These are phyloP conservation scores for Penicillium coprophilum DNA, from an alignment of 495 filamentous ascomycete genomes.

Conservation along the genomic window DNA sequence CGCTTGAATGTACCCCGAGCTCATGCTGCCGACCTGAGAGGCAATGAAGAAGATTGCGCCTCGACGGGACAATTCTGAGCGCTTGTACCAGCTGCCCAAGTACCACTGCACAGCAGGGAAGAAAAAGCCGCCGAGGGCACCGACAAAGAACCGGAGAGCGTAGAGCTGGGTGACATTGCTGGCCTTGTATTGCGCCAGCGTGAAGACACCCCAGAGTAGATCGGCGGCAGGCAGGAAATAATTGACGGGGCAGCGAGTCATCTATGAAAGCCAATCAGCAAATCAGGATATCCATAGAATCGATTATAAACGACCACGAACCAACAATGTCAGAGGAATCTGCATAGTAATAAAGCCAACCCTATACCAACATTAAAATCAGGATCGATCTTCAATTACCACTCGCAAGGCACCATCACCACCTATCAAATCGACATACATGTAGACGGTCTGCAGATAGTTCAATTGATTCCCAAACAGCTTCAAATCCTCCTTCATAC, in stretches of 20 bases:
- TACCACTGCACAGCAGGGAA: conserved; percentile 55
- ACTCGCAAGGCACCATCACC: neutral
- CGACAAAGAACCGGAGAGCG: conserved; percentile 77
- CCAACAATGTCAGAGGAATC: conserved; percentile 27
- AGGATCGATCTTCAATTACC: neutral
- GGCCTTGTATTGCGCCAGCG: conserved; percentile 40
- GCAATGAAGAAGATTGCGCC: conserved; percentile 47
- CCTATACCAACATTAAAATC: conserved; percentile 8
- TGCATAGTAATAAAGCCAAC: conserved; percentile 32
- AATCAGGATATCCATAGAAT: neutral
- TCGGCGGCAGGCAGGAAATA: conserved; percentile 37
- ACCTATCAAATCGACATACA: conserved; percentile 11
- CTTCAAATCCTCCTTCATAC: conserved; percentile 31
- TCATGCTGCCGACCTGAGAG: conserved; percentile 44
- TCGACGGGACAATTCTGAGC: conserved; percentile 36
- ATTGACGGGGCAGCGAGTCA: conserved; percentile 30
- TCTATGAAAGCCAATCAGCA: conserved; percentile 18
- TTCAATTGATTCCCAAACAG: conserved; percentile 49
- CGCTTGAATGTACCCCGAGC: conserved; percentile 45
- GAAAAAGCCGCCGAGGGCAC: conserved; percentile 78
- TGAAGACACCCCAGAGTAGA: conserved; percentile 44
- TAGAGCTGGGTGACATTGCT: conserved; percentile 29
- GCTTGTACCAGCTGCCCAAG: conserved; percentile 36
- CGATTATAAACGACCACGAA: conserved; percentile 3
- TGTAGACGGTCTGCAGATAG: conserved; percentile 46